Conservation (phyloP, 2,329 filamentous ascomycete genomes). For the Juglanconis oblonga region DNA sequence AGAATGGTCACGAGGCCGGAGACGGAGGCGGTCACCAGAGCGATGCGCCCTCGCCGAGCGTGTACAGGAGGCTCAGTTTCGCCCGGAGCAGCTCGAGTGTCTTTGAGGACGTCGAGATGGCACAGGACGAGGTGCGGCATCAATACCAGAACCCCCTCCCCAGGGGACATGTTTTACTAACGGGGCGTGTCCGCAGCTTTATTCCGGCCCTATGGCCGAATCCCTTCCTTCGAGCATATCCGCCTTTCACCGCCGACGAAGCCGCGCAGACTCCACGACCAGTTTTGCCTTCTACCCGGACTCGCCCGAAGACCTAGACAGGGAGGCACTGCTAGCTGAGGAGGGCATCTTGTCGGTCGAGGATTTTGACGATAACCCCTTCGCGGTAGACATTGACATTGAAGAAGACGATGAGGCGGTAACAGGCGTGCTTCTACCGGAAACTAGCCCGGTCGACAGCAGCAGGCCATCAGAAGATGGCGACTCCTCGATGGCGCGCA, state of each 20-base stretch:
- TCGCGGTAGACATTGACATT: conserved; percentile 37
- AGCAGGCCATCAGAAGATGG: conserved; percentile 30
- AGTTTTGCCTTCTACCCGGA: conserved; percentile 90
- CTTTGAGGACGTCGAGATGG: conserved; percentile 97
- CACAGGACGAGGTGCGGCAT: conserved; percentile 76
- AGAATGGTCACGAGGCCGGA: conserved; percentile 18
- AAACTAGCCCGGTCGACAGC: conserved; percentile 40
- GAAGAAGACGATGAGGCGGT: conserved; percentile 28
- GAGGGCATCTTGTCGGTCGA: conserved; percentile 29
- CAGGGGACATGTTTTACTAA: neutral
- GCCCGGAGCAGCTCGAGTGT: conserved; percentile 77
- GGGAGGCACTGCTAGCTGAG: conserved; percentile 25
- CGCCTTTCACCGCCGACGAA: conserved; percentile 78
- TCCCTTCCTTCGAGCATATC: conserved; percentile 92
- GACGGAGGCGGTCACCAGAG: conserved; percentile 23
- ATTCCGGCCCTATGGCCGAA: conserved; percentile 89
- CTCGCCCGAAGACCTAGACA: conserved; percentile 43
- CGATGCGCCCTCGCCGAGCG: conserved; percentile 22
- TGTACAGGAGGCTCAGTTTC: conserved; percentile 66
- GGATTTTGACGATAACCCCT: conserved; percentile 38
- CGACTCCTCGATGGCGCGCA: conserved; percentile 46
- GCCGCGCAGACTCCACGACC: conserved; percentile 76
- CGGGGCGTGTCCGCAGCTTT: conserved; percentile 52
- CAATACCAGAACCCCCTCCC: neutral
- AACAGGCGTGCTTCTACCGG: conserved; percentile 19